Evolutionary conservation across 257 asterid genomes (phyloP).

Genomic region (Nicotiana tabacum): DNA sequence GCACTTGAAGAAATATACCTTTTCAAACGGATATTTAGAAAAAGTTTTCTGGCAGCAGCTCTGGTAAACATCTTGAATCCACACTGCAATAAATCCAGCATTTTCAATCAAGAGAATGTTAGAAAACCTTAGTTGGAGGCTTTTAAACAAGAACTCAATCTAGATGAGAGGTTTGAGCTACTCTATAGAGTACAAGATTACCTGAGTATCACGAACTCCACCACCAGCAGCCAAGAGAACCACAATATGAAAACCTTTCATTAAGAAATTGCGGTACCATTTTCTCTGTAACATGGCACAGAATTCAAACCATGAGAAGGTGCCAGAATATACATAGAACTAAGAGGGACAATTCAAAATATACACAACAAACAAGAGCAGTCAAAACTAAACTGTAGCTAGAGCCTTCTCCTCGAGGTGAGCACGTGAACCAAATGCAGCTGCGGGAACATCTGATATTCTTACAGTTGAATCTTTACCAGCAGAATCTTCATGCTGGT

Average conservation of each 20-base stretch:
- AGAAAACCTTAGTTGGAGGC: not conserved
- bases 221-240: slow-evolving; percentile 96
- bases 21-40: slow-evolving; percentile 76
- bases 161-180: not conserved
- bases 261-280: slow-evolving; percentile 93
- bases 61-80: slow-evolving; percentile 98
- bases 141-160: not conserved
- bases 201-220: slow-evolving; percentile 98
- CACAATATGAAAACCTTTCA: slow-evolving; percentile 96
- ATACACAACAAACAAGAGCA: not conserved
- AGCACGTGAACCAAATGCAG: slow-evolving; percentile 99
- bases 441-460: slow-evolving; percentile 69
- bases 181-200: slow-evolving; percentile 18
- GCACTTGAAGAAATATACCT: slow-evolving; percentile 34
- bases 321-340: not conserved
- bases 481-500: slow-evolving; percentile 40
- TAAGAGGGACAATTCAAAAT: slow-evolving; percentile 17
- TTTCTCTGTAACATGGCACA: slow-evolving; percentile 62
- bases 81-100: slow-evolving; percentile 49
- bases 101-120: slow-evolving; percentile 5
- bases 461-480: slow-evolving; percentile 43
- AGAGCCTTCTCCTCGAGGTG: slow-evolving; percentile 97
- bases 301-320: slow-evolving; percentile 2
- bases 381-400: slow-evolving; percentile 71
- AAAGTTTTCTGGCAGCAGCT: slow-evolving; percentile 95